Evolutionary conservation across 2,329 filamentous ascomycete species (phyloP), one percentile per base, ranked within the genome.

Genomic region (Aspergillus clavatus): DNA sequence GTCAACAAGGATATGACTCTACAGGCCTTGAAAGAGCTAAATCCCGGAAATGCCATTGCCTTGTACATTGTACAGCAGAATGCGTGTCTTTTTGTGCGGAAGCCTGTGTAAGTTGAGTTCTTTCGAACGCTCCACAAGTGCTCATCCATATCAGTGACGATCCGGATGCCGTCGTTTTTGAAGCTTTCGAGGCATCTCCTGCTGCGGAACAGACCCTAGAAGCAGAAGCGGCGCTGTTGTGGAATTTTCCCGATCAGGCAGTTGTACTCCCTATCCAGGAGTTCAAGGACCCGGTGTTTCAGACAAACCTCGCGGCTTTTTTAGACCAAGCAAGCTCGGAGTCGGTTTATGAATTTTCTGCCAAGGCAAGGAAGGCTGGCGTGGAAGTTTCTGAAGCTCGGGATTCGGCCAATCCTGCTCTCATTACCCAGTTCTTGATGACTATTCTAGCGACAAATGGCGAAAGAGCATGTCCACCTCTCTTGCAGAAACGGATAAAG

Each of bases 111-210:
- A 12, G 27, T 29, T n/a, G n/a, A n/a, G n/a, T n/a, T n/a, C n/a
- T n/a, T n/a, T n/a, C n/a, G n/a, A n/a, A n/a, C n/a, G n/a, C n/a
- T n/a, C n/a, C n/a, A n/a, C n/a, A n/a, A n/a, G 10, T 27, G 4
- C 21, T 52, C 24, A 41, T 35, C 12, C 5, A 21, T 5, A 42
- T 22, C 1, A 60, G 56, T 43, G 27, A 42, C 6, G 14, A 43
- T 2, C 36, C 53, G 16, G 22, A 65, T 36, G 16, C 50, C 53
- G 50, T 75, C 53, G 14, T 80, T 45, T 77, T 84, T 38, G 82
- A 86, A 58, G 71, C 71, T 0, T 85, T 85, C 44, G 82, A 86
- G 57, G 70, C 76, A 0, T 82, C 81, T 0, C 69, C 83, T 0
- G 57, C 58, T 0, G 77, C 76, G 1, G 69, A 78, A 35, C 63